phyloP scores from a whole-genome alignment of 2,329 filamentous ascomycete genomes.

The Ophiostoma novo-ulmi region DNA sequence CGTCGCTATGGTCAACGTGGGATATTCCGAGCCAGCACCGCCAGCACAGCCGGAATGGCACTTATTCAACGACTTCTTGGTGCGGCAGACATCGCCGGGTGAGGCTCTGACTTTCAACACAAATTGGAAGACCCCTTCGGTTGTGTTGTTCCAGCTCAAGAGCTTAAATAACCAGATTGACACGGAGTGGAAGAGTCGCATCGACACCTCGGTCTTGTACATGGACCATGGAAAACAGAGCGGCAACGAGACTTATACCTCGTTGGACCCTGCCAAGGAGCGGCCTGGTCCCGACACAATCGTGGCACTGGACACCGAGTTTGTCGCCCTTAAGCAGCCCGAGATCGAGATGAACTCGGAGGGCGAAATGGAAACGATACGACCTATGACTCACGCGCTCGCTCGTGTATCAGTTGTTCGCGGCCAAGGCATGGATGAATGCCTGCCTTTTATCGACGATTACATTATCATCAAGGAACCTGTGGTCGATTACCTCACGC shows the following conservation, averaged over 20 bases:
- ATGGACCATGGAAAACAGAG: conserved; percentile 48
- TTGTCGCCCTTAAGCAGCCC: conserved; percentile 85
- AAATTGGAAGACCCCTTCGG: conserved; percentile 86
- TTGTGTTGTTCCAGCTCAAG: conserved; percentile 81
- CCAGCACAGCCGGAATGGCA: conserved; percentile 68
- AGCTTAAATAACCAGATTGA: conserved; percentile 76
- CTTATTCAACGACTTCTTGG: conserved; percentile 94
- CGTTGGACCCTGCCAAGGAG: conserved; percentile 56
- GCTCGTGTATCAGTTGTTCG: conserved; percentile 90
- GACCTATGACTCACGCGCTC: conserved; percentile 83
- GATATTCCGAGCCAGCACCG: conserved; percentile 57
- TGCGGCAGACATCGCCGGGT: conserved; percentile 65
- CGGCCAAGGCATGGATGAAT: conserved; percentile 70
- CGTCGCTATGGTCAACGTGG: conserved; percentile 82
- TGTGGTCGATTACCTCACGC: conserved; percentile 91
- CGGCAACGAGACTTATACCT: conserved; percentile 51
- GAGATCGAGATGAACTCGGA: conserved; percentile 97
- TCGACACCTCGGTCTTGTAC: conserved; percentile 83
- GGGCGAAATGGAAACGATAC: conserved; percentile 83
- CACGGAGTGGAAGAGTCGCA: conserved; percentile 73
- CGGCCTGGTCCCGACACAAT: conserved; percentile 66
- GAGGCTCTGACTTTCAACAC: conserved; percentile 88
- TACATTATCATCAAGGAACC: conserved; percentile 89
- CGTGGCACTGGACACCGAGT: conserved; percentile 91
- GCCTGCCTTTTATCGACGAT: conserved; percentile 89